These are phyloP conservation scores for Oemleria cerasiformis DNA, from an alignment of 306 rosid species.

Conservation along the genomic window DNA sequence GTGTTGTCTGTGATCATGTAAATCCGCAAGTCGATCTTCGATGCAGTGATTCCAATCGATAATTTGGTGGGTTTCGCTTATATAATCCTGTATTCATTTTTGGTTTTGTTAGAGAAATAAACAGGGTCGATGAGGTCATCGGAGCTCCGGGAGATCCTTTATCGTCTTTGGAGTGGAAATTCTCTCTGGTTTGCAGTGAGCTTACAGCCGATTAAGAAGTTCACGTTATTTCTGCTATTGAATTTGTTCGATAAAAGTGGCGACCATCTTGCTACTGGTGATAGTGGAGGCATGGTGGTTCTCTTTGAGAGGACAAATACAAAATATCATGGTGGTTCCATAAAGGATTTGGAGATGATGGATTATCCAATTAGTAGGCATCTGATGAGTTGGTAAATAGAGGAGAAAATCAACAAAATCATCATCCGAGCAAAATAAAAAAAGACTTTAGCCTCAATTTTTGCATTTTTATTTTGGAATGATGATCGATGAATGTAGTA, in stretches of 20 bases:
- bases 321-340: conserved; percentile 72
- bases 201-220: conserved; percentile 97
- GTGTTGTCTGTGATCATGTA: conserved; percentile 47
- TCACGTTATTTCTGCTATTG: conserved; percentile 97
- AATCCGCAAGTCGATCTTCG: conserved; percentile 65
- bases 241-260: conserved; percentile 93
- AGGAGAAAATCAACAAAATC: conserved; percentile 99
- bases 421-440: too few relatives aligned
- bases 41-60: conserved; percentile 56
- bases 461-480: too few relatives aligned
- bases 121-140: conserved; percentile 84
- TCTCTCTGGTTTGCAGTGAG: conserved; percentile 97
- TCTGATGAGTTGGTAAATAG: conserved; percentile 99
- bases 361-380: conserved; percentile 79
- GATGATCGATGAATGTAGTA: too few relatives aligned
- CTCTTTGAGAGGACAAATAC: conserved; percentile 96
- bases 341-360: conserved; percentile 84
- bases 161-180: conserved; percentile 91
- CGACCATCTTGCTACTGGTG: conserved; percentile 98
- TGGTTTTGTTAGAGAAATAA: conserved; percentile 43
- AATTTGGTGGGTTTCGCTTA: conserved; percentile 22
- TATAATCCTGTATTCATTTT: conserved; percentile 42
- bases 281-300: conserved; percentile 99
- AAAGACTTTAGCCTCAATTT: too few relatives aligned
- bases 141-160: conserved; percentile 73